Base-by-base conservation (phyloP, 352 stramenopile species). In the Phytophthora foliorum region DNA sequence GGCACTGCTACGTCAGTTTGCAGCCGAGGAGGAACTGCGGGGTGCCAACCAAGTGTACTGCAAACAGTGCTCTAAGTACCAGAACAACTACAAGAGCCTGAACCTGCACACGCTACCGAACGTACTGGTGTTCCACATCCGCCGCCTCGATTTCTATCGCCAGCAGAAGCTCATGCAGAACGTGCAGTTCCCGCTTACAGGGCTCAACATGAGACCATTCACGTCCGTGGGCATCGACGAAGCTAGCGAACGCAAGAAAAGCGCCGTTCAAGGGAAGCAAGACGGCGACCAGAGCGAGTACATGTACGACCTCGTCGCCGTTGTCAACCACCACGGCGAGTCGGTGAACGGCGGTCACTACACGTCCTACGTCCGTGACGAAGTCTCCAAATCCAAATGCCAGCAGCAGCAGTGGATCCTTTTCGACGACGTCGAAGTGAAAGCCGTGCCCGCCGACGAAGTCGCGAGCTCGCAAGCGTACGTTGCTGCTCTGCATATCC, bases 91-190 rank as follows among this genome's bases (percentile, higher is more conserved):
- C 61, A 93, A 93, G 72, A 86, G 81, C 2, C 70, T 93, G 44
- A 77, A 84, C 32, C 53, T 92, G 45, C 78, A 89, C 44, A 80
- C 67, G 21, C 64, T 91, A 1, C 88, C 88, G 6, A 90, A 91
- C 29, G 71, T 92, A 41, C 80, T 95, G 6, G 83, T 92, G 11
- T 64, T 95, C 25, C 88, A 95, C 46, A 80, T 95, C 29, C 86
- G 90, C 32, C 88, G 88, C 32, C 69, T 94, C 39, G 86, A 92
- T 54, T 92, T 89, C 34, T 80, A 82, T 57, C 78, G 78, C 16
- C 81, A 91, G 54, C 77, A 77, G 44, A 93, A 93, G 61, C 56
- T 86, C 29, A 49, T 57, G 25, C 61, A 78, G n/a, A 72, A 69
- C 19, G 83, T 93, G 6, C 39, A 69, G 27, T 93, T 93, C 42